Percentiles rank a stretch among this genome's conserved stretches.
Evolutionary conservation across 139 green algal genomes (phyloP).

Genomic region (Tetradesmus lagerheimii): DNA sequence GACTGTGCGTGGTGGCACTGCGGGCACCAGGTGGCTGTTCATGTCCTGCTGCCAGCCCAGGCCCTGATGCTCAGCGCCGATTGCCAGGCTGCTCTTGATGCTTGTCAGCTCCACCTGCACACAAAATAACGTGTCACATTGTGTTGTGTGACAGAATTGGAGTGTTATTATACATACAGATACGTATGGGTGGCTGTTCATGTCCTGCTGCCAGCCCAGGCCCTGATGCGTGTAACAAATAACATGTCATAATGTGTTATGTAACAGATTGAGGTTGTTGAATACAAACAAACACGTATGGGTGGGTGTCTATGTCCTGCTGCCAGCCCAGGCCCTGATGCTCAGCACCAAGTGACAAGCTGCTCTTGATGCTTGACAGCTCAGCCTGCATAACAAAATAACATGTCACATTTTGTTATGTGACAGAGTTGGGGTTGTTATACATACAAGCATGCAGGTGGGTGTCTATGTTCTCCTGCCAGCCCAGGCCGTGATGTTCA

Average conservation of each 20-base stretch:
- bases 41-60: conserved; percentile 68
- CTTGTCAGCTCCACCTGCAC: conserved; percentile 36
- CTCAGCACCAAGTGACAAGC: neutral
- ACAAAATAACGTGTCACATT: too few species aligned
- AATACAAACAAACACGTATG: too few species aligned
- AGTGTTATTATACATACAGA: too few species aligned
- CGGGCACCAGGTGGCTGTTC: conserved; percentile 74
- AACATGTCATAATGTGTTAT: too few species aligned
- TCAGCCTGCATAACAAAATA: too few species aligned
- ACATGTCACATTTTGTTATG: too few species aligned
- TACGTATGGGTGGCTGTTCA: conserved; percentile 75
- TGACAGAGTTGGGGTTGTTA: too few species aligned
- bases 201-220: conserved; percentile 63
- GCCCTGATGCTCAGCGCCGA: neutral
- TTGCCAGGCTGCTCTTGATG: neutral
- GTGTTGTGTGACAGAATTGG: too few species aligned
- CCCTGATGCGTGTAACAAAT: neutral
- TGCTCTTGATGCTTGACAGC: conserved; percentile 12
- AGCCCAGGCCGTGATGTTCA: too few species aligned
- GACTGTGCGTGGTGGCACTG: conserved; percentile 68
- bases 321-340: conserved; percentile 57
- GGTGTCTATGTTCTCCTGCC: too few species aligned
- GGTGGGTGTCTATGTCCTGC: conserved; percentile 67
- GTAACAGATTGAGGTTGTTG: too few species aligned
- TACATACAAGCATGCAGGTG: too few species aligned